Evolutionary conservation across 495 filamentous ascomycete genomes (phyloP), one percentile per base, ranked within the genome.

Genomic region (Aspergillus affinis): DNA sequence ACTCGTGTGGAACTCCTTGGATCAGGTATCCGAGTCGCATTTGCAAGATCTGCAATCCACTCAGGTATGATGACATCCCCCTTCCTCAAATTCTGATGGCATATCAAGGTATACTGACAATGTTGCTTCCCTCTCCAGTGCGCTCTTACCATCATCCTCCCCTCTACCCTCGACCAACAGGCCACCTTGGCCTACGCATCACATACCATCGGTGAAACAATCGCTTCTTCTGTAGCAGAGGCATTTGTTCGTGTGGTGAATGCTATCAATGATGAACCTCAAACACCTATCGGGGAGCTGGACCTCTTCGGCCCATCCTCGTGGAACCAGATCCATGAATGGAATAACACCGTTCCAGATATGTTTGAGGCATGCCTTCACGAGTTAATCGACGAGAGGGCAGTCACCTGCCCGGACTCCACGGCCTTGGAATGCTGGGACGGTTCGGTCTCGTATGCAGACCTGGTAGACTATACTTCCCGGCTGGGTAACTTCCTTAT

Each of bases 381-480:
- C 49, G 56, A 65, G 20, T 21, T 55, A 21, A 63, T 64, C 57
- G 44, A 60, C 17, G 44, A 63, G 27, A 36, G 51, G 20, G 51
- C 54, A 47, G 58, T 49, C 26, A 21, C n/a, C 9, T 49, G 54
- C 19, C 66, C 66, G 53, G 29, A 55, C 55, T 7, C 44, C 51
- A 48, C 62, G 27, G 65, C 65, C 55, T 52, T 67, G 50, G 57
- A 74, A 0, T 64, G 51, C 44, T 81, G 78, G 78, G 80, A 83
- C 58, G 57, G 58, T 4, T 29, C 54, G 3, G 23, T 60, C 23
- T 55, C 65, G 30, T 69, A 67, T 27, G 48, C 61, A 17, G 51
- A 77, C 18, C 57, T 75, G 32, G 53, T 50, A 26, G 62, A 60
- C 36, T 58, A 57, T 49, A 60, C 54, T n/a, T 9, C 53, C 3